A percentile compares a stretch with the other conserved stretches of the same genome.
Evolutionary conservation across 176 grass and related monocot species (phyloP).

Genomic region (Ampelocalamus luodianensis): DNA sequence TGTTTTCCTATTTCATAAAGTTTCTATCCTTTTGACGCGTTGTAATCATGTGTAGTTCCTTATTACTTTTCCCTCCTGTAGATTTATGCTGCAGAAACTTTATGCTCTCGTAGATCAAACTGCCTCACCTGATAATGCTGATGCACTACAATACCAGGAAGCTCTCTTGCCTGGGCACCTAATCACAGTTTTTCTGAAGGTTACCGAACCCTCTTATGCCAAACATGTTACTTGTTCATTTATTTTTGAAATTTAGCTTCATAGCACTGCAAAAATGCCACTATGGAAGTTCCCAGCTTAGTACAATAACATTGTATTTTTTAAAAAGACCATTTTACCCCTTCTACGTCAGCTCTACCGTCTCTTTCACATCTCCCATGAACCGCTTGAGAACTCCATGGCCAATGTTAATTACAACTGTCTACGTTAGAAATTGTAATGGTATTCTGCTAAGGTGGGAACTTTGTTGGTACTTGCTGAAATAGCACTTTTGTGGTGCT

Average conservation of each 20-base stretch:
- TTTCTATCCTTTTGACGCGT: constrained; percentile 7
- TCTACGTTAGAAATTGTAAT: constrained; percentile 10
- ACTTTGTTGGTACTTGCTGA: background rate
- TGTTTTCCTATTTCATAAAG: constrained; percentile 32
- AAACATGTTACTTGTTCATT: background rate
- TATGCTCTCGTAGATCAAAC: constrained; percentile 95
- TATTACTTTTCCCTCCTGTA: constrained; percentile 46
- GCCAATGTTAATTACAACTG: background rate
- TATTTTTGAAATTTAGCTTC: background rate
- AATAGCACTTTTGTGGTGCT: background rate
- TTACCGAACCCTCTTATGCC: constrained; percentile 33
- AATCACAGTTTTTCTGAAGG: constrained; percentile 91
- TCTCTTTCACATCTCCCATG: background rate
- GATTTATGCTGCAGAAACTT: constrained; percentile 99
- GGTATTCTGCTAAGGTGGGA: background rate
- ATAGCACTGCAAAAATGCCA: background rate
- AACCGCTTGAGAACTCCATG: background rate
- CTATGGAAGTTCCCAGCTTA: background rate
- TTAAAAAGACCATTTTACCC: constrained; percentile 18
- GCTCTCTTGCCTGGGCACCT: constrained; percentile 88
- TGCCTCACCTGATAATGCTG: constrained; percentile 83
- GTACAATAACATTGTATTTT: constrained; percentile 35
- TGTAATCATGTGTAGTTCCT: constrained; percentile 45
- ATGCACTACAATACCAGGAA: constrained; percentile 97
- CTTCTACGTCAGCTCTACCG: background rate